Base-by-base conservation (phyloP, 768 basidiomycete genomes). In the Suillus ampliporus region DNA sequence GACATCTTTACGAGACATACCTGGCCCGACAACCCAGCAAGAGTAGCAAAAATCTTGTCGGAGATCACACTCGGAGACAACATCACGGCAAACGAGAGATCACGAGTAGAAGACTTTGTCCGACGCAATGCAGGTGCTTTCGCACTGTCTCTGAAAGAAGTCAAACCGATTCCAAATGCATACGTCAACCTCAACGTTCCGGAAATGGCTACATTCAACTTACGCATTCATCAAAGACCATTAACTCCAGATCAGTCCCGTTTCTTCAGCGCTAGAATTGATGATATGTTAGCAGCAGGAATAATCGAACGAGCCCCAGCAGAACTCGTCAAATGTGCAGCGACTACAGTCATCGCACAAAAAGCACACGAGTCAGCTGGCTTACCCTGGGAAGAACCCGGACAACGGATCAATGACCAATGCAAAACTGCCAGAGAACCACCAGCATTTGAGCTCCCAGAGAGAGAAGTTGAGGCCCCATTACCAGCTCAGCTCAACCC, bases 111-210 rank as follows among this genome's bases (percentile, higher is more conserved):
- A 0, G 61, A 54, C 0, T 58, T 81, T 1, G 34, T 82, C 0
- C 46, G 8, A 0, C 58, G 74, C 44, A 80, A 71, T 58, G 78
- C 80, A 0, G 79, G 82, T 61, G 67, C 73, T 38, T 83, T 81
- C 58, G 78, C 80, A 1, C 67, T 81, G 4, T 72, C 76, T 0
- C 63, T 82, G 10, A 71, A 72, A 28, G 78, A 84, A 62, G 81
- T 83, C 5, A 50, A 43, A 1, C 63, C 67, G 0, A 74, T 82
- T 0, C 46, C 34, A 0, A 31, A 31, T 6, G 41, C 35, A 37
- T 9, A 28, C 14, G 15, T 48, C 23, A 51, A 63, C 15, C 46
- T 63, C 3, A 62, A 59, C 14, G 26, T 64, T 3, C 51, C 51
- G 3, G 23, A 37, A 2, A 38, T 52, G 3, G 35, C 40, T 6